Evolutionary conservation across 176 grass and related monocot genomes (phyloP).

Genomic region (Eragrostis curvula): DNA sequence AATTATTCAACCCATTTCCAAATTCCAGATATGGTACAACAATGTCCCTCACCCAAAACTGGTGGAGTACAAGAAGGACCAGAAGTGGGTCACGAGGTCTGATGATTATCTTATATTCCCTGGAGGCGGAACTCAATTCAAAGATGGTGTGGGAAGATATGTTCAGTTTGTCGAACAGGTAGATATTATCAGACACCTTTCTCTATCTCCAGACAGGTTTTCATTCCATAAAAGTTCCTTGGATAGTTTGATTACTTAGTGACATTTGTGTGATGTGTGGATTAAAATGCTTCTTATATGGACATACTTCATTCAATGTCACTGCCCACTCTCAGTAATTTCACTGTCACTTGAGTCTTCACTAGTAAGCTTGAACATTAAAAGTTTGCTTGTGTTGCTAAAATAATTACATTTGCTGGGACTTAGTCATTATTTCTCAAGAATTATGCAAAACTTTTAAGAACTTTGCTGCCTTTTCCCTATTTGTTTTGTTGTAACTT

Average conservation of each 20-base stretch:
- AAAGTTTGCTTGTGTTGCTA: background rate
- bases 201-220: slow-evolving; percentile 9
- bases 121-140: slow-evolving; percentile 94
- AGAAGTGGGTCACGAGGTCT: slow-evolving; percentile 82
- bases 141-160: slow-evolving; percentile 79
- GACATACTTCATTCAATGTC: background rate
- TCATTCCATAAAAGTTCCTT: background rate
- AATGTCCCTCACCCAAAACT: slow-evolving; percentile 96
- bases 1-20: slow-evolving; percentile 5
- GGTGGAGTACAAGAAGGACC: slow-evolving; percentile 91
- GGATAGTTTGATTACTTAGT: slow-evolving; percentile 16
- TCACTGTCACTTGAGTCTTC: background rate
- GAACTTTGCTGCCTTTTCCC: background rate
- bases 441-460: background rate
- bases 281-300: background rate
- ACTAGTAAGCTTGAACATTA: background rate
- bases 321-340: background rate
- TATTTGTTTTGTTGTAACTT: slow-evolving; percentile 29
- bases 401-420: slow-evolving; percentile 7
- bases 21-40: slow-evolving; percentile 88
- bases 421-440: background rate
- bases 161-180: slow-evolving; percentile 90
- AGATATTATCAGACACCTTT: slow-evolving; percentile 22
- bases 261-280: background rate
- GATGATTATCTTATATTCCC: slow-evolving; percentile 90